A percentile compares a stretch with the other conserved stretches of the same genome.
Conservation (phyloP, 768 basidiomycete species). For the Suillus brevipes region DNA sequence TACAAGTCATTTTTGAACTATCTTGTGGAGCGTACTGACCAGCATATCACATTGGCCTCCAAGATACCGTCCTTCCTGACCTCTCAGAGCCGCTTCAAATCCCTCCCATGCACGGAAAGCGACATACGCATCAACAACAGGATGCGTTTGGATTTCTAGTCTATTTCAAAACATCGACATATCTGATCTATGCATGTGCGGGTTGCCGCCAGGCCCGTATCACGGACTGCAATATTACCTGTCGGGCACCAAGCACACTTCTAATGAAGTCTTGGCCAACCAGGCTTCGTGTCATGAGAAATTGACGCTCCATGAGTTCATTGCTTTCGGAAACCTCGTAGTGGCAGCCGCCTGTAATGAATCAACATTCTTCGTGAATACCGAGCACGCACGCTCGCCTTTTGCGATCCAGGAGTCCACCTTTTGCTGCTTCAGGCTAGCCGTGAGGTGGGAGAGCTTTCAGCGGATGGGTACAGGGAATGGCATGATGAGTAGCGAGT, state of each 20-base stretch:
- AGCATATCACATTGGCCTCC: no score
- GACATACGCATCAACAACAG: conserved; percentile 25
- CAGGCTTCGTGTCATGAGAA: conserved; percentile 37
- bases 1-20: conserved; percentile 4
- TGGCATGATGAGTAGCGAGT: conserved; percentile 40
- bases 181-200: conserved; percentile 27
- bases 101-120: conserved; percentile 17
- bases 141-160: conserved; percentile 23
- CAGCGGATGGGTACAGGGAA: conserved; percentile 17
- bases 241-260: conserved; percentile 33
- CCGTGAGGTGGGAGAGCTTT: conserved; percentile 37
- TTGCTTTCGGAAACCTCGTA: conserved; percentile 41
- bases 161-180: conserved; percentile 18
- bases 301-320: conserved; percentile 42
- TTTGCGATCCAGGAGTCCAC: conserved; percentile 39
- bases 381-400: conserved; percentile 33
- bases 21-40: conserved; percentile 7
- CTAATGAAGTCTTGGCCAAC: no score
- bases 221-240: conserved; percentile 38
- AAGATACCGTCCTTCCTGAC: no score
- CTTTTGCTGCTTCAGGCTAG: conserved; percentile 40
- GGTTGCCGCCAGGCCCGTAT: conserved; percentile 36
- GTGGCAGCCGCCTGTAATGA: conserved; percentile 45
- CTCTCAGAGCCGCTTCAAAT: not conserved
- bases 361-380: conserved; percentile 46